phyloP scores from a whole-genome alignment of 202 grass and related monocot species.

The Brachypodium distachyon region DNA sequence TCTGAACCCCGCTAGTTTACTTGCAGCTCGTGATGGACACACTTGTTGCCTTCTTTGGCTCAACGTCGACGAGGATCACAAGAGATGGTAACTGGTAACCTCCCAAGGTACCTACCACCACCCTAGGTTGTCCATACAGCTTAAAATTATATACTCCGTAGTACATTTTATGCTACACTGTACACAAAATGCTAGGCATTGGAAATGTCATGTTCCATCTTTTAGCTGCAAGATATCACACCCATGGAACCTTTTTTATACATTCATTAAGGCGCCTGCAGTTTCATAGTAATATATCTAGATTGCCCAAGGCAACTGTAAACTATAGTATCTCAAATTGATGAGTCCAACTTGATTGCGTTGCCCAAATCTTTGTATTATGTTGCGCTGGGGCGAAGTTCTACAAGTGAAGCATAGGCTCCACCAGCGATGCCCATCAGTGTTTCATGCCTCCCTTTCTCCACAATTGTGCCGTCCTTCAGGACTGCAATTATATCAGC shows the following conservation, averaged over 20 bases:
- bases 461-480: slow-evolving; percentile 42
- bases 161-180: not conserved
- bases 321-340: not conserved
- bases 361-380: not conserved
- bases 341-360: not conserved
- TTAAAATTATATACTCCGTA: not conserved
- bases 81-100: not conserved
- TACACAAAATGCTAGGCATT: not conserved
- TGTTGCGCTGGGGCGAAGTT: slow-evolving; percentile 16
- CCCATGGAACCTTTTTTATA: not conserved
- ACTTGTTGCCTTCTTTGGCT: not conserved
- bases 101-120: not conserved
- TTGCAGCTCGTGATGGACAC: not conserved
- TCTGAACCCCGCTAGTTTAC: not conserved
- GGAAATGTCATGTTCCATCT: not conserved
- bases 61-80: not conserved
- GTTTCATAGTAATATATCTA: not conserved
- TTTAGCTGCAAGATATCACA: not conserved
- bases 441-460: slow-evolving; percentile 42
- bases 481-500: slow-evolving; percentile 43
- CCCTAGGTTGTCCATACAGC: not conserved
- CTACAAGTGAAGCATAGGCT: slow-evolving; percentile 43
- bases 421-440: slow-evolving; percentile 32
- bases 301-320: not conserved
- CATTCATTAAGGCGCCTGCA: not conserved